Conservation (phyloP, 768 basidiomycete species). For the Amanita pallidorosea region DNA sequence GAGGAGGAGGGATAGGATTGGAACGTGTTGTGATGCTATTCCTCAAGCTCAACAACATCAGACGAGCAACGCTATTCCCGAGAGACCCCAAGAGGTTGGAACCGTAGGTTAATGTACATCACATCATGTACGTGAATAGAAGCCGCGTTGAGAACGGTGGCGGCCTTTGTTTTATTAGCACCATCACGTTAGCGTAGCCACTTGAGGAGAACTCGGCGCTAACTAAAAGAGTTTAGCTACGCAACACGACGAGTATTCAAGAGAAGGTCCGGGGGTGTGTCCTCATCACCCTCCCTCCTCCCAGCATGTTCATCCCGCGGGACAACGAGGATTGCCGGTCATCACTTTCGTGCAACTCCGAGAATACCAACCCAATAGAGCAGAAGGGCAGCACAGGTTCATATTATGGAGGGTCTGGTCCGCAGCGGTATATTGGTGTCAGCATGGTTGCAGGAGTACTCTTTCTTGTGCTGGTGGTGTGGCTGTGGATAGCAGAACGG, state of each 20-base stretch:
- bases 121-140: constrained; percentile 10
- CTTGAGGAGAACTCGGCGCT: constrained; percentile 21
- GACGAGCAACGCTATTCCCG: constrained; percentile 89
- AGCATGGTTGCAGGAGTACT: constrained; percentile 26
- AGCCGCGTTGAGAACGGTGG: constrained; percentile 2
- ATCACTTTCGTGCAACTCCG: constrained; percentile 8
- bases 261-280: background rate
- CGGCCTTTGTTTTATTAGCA: background rate
- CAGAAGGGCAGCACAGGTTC: constrained; percentile 12
- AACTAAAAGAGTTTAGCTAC: constrained; percentile 14
- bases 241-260: constrained; percentile 6
- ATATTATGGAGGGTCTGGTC: constrained; percentile 19
- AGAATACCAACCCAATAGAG: constrained; percentile 15
- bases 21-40: constrained; percentile 97
- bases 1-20: constrained; percentile 91
- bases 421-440: constrained; percentile 35
- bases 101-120: constrained; percentile 36
- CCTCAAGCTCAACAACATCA: constrained; percentile 93
- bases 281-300: constrained; percentile 3
- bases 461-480: constrained; percentile 24
- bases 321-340: constrained; percentile 15
- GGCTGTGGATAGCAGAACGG: constrained; percentile 24
- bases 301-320: constrained; percentile 21
- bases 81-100: constrained; percentile 93
- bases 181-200: constrained; percentile 7